Evolutionary conservation across 805 yeast genomes (phyloP), one percentile per base, ranked within the genome.

Genomic region (Hanseniaspora guilliermondii): DNA sequence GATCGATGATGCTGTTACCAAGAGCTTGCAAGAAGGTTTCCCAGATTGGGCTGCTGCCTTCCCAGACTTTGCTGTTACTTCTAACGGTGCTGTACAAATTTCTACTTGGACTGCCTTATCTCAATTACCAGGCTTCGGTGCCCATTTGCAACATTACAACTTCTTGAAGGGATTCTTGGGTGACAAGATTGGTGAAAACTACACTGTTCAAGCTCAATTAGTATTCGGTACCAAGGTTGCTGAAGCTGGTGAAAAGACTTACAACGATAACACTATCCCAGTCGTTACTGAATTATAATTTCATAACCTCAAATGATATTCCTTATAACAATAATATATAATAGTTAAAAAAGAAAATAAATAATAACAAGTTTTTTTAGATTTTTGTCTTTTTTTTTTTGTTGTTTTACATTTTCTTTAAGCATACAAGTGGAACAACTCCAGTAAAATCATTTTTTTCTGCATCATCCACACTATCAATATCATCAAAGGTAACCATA

Each of bases 61-160:
- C 73, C 78, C 76, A 58, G 64, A 65, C 53, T 76, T 75, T 61
- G 77, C 78, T 35, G 68, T 73, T 50, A 74, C 76, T 58, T 64
- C 76, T 45, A 67, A 69, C 56, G 77, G 77, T 66, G 73, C 76
- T 53, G 77, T 77, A 53, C 78, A 75, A 67, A 74, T 76, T 58
- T 62, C 67, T 58, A 62, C 74, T 19, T 76, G 81, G 81, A 65
- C 76, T 41, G 75, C 75, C 27, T 65, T 76, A 27, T 67, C 70
- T 49, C 68, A 67, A 33, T 52, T 52, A 17, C 62, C 72, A 55
- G 76, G 75, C 48, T 62, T 76, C 44, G 80, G 79, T 58, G 77
- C 71, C 58, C 76, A 74, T 60, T 68, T 76, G 59, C 81, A 76
- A 65, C 80, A 76, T 65, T 77, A 72, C 71, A 74, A 73, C 63